Conservation (phyloP, 1,139 yeast genomes). For the Ashbya aceris region DNA sequence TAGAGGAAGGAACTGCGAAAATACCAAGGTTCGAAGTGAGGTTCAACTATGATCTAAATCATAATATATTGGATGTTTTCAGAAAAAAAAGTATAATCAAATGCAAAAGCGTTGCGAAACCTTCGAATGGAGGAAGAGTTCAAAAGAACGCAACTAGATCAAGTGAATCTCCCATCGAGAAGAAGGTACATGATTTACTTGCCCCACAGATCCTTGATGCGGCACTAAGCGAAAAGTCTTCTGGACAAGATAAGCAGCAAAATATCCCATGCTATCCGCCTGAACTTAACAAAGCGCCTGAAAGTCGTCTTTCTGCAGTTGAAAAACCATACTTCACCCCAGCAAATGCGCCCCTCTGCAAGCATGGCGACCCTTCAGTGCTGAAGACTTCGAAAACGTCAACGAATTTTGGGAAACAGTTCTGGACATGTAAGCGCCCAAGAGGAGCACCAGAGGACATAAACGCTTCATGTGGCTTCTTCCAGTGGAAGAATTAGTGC, state of each 20-base stretch:
- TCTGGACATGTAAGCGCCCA: constrained; percentile 48
- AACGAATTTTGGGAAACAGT: constrained; percentile 43
- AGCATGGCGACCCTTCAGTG: constrained; percentile 41
- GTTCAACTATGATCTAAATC: constrained; percentile 40
- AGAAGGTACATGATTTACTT: too few species aligned
- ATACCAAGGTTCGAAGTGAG: constrained; percentile 49
- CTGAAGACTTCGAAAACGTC: constrained; percentile 41
- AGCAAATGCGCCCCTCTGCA: constrained; percentile 28
- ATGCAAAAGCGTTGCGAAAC: too few species aligned
- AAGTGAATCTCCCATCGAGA: too few species aligned
- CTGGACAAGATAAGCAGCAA: too few species aligned
- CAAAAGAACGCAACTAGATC: too few species aligned
- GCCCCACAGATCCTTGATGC: too few species aligned
- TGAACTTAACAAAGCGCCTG: too few species aligned
- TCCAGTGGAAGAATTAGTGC: constrained; percentile 31
- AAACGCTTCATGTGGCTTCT: constrained; percentile 32
- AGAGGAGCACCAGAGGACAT: constrained; percentile 24
- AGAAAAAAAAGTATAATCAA: constrained; percentile 12
- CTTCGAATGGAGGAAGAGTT: too few species aligned
- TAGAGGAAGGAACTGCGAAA: neutral
- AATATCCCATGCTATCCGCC: too few species aligned
- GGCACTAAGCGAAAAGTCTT: too few species aligned
- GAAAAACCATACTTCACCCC: too few species aligned
- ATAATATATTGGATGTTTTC: constrained; percentile 48
- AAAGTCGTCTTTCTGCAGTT: too few species aligned